Conservation (phyloP, 352 stramenopile species). For the Globisporangium parvum region DNA sequence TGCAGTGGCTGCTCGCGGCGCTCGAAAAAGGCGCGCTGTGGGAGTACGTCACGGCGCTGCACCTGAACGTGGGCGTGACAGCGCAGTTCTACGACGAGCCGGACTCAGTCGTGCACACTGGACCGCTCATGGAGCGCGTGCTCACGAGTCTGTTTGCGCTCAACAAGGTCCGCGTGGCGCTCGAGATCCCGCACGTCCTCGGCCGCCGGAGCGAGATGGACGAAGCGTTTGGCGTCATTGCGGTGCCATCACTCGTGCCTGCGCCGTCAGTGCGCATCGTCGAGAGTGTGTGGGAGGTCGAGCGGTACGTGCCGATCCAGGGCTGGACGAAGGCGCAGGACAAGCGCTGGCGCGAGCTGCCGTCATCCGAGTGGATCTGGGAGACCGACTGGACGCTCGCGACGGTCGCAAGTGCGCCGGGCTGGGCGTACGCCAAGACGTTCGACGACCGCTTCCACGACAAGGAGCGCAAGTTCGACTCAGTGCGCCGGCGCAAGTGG, state of each 20-base stretch:
- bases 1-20: slow-evolving; percentile 70
- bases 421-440: slow-evolving; percentile 66
- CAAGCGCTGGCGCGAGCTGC: slow-evolving; percentile 52
- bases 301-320: slow-evolving; percentile 67
- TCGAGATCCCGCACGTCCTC: slow-evolving; percentile 50
- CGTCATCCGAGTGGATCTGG: slow-evolving; percentile 80
- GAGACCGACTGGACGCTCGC: slow-evolving; percentile 59
- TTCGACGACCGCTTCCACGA: slow-evolving; percentile 69
- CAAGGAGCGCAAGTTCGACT: slow-evolving; percentile 73
- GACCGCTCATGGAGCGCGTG: slow-evolving; percentile 36
- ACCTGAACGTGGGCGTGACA: slow-evolving; percentile 32
- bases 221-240: slow-evolving; percentile 29
- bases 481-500: slow-evolving; percentile 62
- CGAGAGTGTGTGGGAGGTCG: slow-evolving; percentile 65
- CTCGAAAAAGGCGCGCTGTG: slow-evolving; percentile 50
- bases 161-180: slow-evolving; percentile 34
- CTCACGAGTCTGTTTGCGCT: slow-evolving; percentile 43
- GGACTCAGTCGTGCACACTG: slow-evolving; percentile 38
- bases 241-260: not conserved
- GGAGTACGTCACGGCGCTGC: slow-evolving; percentile 50
- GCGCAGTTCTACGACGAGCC: slow-evolving; percentile 50
- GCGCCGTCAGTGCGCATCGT: slow-evolving; percentile 37
- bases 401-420: not conserved
- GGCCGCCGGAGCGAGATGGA: slow-evolving; percentile 39
- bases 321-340: slow-evolving; percentile 58